These are phyloP conservation scores for Anisodus tanguticus DNA, from an alignment of 257 asterid species.

Conservation along the genomic window DNA sequence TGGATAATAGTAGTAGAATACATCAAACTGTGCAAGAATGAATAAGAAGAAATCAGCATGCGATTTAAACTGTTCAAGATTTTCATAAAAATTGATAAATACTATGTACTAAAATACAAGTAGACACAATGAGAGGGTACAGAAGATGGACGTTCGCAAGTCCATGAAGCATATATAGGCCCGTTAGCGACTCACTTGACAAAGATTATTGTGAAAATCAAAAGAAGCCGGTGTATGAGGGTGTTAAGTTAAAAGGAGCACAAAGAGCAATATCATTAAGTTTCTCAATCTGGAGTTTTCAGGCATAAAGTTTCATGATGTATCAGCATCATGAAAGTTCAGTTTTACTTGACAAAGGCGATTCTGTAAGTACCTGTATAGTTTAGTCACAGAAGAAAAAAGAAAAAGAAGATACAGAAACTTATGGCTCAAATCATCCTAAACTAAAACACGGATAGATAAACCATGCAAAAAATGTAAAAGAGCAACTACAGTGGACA, in stretches of 20 bases:
- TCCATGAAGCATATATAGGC: neutral
- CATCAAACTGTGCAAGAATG: constrained; percentile 69
- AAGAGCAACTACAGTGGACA: constrained; percentile 21
- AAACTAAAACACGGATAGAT: neutral
- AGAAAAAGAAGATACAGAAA: neutral
- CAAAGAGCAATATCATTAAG: constrained; percentile 8
- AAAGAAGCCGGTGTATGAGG: neutral
- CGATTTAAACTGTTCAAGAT: neutral
- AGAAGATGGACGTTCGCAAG: neutral
- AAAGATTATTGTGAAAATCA: neutral
- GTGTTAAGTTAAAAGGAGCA: neutral
- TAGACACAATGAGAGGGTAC: neutral
- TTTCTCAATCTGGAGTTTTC: neutral
- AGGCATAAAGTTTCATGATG: constrained; percentile 8
- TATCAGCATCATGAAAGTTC: constrained; percentile 11
- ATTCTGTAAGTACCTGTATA: too few relatives aligned
- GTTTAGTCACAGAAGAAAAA: neutral
- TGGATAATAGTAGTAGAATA: constrained; percentile 86
- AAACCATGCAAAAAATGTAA: neutral
- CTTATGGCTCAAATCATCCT: neutral
- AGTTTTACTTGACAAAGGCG: neutral
- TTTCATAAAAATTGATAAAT: neutral
- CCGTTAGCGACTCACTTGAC: neutral
- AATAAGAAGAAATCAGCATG: neutral
- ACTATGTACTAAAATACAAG: neutral